These are phyloP conservation scores for Rhododendron mucronatum DNA, from an alignment of 148 eudicot genomes.

Conservation along the genomic window DNA sequence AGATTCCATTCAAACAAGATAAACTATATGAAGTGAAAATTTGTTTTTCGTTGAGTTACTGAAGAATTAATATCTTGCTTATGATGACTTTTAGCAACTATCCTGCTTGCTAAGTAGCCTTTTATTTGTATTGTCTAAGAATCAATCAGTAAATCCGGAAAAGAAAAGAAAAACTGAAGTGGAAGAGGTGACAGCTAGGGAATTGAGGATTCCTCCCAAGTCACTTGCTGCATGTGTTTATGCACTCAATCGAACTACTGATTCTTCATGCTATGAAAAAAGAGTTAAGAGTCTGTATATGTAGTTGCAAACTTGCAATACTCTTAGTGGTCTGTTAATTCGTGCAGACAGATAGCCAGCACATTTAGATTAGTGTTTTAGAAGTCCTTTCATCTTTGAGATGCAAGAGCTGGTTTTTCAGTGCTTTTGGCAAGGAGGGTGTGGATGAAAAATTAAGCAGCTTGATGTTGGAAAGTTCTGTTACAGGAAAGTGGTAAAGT, in stretches of 20 bases:
- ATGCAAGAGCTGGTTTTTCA: background rate
- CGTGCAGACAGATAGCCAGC: background rate
- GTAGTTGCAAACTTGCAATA: background rate
- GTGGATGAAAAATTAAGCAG: background rate
- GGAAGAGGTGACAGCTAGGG: background rate
- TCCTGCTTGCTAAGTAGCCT: background rate
- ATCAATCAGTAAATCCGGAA: background rate
- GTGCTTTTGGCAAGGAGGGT: background rate
- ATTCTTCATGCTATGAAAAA: background rate
- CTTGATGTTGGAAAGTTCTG: constrained; percentile 10
- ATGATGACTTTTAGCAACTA: background rate
- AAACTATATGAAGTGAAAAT: background rate
- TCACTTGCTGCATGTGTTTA: background rate
- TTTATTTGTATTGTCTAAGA: background rate
- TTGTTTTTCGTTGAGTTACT: background rate
- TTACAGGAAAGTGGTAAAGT: constrained; percentile 36
- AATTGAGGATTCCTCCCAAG: background rate
- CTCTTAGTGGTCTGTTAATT: background rate
- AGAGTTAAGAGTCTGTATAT: background rate
- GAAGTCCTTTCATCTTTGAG: background rate
- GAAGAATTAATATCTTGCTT: background rate
- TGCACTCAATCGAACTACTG: background rate
- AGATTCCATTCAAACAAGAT: background rate
- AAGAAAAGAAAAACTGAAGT: background rate
- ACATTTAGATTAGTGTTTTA: background rate